Evolutionary conservation across 2,329 filamentous ascomycete genomes (phyloP), one percentile per base, ranked within the genome.

Genomic region (Pyricularia sp.): DNA sequence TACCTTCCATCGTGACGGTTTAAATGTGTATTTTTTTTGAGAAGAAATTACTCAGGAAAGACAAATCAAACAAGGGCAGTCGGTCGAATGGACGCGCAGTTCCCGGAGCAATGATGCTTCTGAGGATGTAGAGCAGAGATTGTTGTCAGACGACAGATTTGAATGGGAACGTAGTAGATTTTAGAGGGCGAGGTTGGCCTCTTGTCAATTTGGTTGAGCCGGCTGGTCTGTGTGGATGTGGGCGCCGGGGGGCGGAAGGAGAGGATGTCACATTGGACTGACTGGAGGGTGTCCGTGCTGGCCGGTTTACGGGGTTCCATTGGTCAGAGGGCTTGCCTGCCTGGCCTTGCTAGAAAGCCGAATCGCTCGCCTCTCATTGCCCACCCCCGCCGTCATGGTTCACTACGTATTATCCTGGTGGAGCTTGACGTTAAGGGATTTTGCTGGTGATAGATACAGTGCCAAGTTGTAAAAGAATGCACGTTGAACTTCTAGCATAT

Each of bases 1-100:
- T 74, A 84, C 82, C 82, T 81, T 84, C 85, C 85, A 87, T 87
- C 79, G 79, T 83, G 82, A 79, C 79, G 78, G 81, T 81, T 84
- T 82, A 79, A 73, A 72, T 74, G 72, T 69, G 72, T 70, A 59
- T 63, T 63, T 26, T 28, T 61, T 63, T 28, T 10, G 58, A 69
- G 70, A 73, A 75, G 75, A 72, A 72, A 72, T 73, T 64, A 65
- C 23, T 64, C 73, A 74, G 71, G 69, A 70, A 71, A 68, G 72
- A 75, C 69, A 71, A 69, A 72, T 71, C 72, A 73, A 73, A 74
- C 71, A 71, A 75, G 75, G 76, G 77, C 75, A 72, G 73, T 75
- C 76, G 77, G 26, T 66, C 7, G 14, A 26, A 23, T 26, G 78
- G 36, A 78, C 74, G 73, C 75, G 73, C 71, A 75, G 78, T 76